A percentile compares a stretch with the other conserved stretches of the same genome.
Evolutionary conservation across 2,329 filamentous ascomycete genomes (phyloP).

Genomic region (Aspergillus cejpii): DNA sequence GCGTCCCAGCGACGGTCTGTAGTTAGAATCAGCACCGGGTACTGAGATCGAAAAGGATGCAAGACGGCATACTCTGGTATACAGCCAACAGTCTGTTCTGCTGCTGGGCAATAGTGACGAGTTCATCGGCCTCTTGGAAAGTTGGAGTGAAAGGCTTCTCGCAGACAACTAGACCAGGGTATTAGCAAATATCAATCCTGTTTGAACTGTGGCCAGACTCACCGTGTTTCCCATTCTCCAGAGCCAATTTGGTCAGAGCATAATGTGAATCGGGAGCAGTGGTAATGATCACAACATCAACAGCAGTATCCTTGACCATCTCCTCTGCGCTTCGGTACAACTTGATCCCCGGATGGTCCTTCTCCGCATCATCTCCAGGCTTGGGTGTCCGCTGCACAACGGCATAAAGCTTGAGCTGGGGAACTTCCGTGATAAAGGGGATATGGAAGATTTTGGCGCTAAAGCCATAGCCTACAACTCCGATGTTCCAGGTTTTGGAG

Average conservation of each 20-base stretch:
- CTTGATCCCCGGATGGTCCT: constrained; percentile 59
- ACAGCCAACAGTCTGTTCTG: constrained; percentile 54
- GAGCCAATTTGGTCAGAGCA: constrained; percentile 55
- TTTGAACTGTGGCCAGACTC: constrained; percentile 5
- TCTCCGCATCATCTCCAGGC: constrained; percentile 57
- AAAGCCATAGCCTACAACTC: constrained; percentile 55
- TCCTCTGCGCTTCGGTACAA: constrained; percentile 58
- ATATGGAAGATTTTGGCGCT: constrained; percentile 78
- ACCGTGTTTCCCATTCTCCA: constrained; percentile 64
- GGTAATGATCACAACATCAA: constrained; percentile 65
- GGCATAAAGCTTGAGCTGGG: constrained; percentile 61
- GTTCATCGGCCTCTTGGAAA: constrained; percentile 57
- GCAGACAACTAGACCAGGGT: constrained; percentile 51
- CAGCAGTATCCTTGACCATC: constrained; percentile 57
- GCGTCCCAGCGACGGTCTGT: constrained; percentile 65
- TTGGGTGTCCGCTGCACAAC: constrained; percentile 69
- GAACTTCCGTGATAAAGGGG: constrained; percentile 62
- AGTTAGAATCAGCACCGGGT: neutral
- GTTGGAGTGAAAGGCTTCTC: constrained; percentile 80
- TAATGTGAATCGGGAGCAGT: constrained; percentile 68
- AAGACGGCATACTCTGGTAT: constrained; percentile 54
- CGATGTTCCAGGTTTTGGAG: constrained; percentile 49
- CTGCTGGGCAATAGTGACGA: constrained; percentile 52
- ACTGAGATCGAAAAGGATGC: no score
- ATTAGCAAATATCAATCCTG: neutral